These are phyloP conservation scores for Microcyclospora tardicrescens DNA, from an alignment of 2,329 filamentous ascomycete genomes.

Conservation along the genomic window DNA sequence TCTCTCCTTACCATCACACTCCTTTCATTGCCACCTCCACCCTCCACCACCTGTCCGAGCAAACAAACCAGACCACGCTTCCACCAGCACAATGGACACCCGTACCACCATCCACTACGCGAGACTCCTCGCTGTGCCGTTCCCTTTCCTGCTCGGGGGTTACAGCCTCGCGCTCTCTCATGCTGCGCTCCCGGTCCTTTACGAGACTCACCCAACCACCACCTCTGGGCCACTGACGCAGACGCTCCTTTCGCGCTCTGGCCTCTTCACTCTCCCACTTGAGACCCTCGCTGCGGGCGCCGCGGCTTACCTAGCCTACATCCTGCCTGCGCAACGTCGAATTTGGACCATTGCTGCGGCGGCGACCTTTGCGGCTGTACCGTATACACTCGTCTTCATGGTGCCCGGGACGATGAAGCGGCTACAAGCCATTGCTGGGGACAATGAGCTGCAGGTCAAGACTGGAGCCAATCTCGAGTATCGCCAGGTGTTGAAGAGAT, in stretches of 20 bases:
- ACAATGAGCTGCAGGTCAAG: slow-evolving; percentile 5
- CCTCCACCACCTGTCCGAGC: too few species aligned
- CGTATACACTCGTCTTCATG: slow-evolving; percentile 1
- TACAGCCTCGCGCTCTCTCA: slow-evolving; percentile 7
- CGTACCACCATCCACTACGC: slow-evolving; percentile 3
- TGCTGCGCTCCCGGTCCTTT: slow-evolving; percentile 4
- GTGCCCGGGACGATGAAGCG: slow-evolving; percentile 2
- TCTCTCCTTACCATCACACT: too few species aligned
- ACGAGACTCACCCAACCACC: slow-evolving; percentile 4
- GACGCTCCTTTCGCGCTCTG: neutral
- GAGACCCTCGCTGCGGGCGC: slow-evolving; percentile 1
- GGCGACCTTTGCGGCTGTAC: neutral
- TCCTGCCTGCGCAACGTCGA: slow-evolving; percentile 3
- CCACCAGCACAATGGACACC: neutral
- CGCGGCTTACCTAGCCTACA: slow-evolving; percentile 6
- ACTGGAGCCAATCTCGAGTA: slow-evolving; percentile 6
- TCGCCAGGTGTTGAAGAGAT: slow-evolving; percentile 5
- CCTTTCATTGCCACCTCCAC: too few species aligned
- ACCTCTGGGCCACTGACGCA: slow-evolving; percentile 2
- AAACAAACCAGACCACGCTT: too few species aligned
- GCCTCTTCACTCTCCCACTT: neutral
- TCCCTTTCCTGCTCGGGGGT: slow-evolving; percentile 6
- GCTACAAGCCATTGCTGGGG: slow-evolving; percentile 3
- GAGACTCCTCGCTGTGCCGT: slow-evolving; percentile 5
- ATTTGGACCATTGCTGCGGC: slow-evolving; percentile 2